Conservation (phyloP, 192 early-diverging fungal species). For the Cladochytrium replicatum region DNA sequence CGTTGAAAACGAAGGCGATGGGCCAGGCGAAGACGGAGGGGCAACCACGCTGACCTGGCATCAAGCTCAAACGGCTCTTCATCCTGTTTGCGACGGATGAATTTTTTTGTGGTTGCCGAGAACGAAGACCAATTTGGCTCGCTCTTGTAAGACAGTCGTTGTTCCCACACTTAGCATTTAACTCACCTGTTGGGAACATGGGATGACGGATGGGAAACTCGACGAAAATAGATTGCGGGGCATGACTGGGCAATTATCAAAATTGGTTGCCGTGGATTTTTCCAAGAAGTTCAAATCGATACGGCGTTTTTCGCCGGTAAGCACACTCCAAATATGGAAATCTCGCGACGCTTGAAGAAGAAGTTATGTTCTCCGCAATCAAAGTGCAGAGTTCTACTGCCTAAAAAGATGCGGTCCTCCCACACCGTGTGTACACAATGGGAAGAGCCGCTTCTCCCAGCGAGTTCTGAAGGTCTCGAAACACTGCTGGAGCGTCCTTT, state of each 20-base stretch:
- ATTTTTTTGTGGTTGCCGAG: constrained; percentile 77
- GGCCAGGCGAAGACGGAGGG: neutral
- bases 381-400: neutral
- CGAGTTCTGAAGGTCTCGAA: constrained; percentile 12
- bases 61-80: constrained; percentile 55
- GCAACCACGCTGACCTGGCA: constrained; percentile 50
- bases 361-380: neutral
- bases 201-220: constrained; percentile 84
- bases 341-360: constrained; percentile 26
- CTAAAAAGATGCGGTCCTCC: neutral
- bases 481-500: constrained; percentile 46
- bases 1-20: too few relatives aligned
- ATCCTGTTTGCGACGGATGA: constrained; percentile 79
- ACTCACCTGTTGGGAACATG: constrained; percentile 19
- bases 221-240: constrained; percentile 61
- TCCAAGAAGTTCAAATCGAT: constrained; percentile 78
- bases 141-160: constrained; percentile 57
- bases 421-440: constrained; percentile 21
- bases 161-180: too few relatives aligned
- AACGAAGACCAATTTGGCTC: constrained; percentile 55
- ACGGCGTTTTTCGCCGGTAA: constrained; percentile 90
- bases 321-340: constrained; percentile 70
- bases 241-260: constrained; percentile 87
- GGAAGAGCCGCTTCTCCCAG: constrained; percentile 23
- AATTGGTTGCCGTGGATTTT: constrained; percentile 73